phyloP scores from a whole-genome alignment of 2,329 filamentous ascomycete genomes.

The Curvularia spicifera region DNA sequence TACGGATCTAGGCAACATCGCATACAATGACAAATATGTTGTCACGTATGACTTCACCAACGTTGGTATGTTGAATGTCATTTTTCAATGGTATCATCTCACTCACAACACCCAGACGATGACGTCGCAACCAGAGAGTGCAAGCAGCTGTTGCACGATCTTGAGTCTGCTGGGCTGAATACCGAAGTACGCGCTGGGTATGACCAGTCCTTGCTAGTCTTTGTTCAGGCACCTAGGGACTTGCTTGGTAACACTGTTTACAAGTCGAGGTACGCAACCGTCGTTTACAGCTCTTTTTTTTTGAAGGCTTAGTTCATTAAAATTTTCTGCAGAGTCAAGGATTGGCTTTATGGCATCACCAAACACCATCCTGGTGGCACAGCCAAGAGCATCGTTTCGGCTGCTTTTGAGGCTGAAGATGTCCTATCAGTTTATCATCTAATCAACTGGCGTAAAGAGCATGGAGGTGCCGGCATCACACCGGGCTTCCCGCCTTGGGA shows the following conservation, averaged over 20 bases:
- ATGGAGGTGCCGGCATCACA: constrained; percentile 81
- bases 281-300: background rate
- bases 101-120: constrained; percentile 23
- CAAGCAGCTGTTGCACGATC: constrained; percentile 29
- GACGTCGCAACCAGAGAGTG: constrained; percentile 33
- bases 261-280: constrained; percentile 34
- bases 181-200: constrained; percentile 43
- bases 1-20: constrained; percentile 30
- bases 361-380: constrained; percentile 62
- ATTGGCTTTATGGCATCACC: constrained; percentile 82
- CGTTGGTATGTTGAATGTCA: constrained; percentile 27
- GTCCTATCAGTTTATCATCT: constrained; percentile 78
- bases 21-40: constrained; percentile 45
- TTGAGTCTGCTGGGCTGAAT: constrained; percentile 38
- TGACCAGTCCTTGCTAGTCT: constrained; percentile 38
- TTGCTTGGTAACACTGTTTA: constrained; percentile 42
- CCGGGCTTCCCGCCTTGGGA: constrained; percentile 73
- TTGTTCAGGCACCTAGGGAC: constrained; percentile 40
- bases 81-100: background rate
- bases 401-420: constrained; percentile 78
- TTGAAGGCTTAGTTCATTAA: background rate
- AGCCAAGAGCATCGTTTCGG: constrained; percentile 55
- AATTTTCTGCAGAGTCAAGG: constrained; percentile 66
- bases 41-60: constrained; percentile 40
- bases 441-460: constrained; percentile 73